Conservation (phyloP, 306 rosid species). For the Ormosia emarginata region DNA sequence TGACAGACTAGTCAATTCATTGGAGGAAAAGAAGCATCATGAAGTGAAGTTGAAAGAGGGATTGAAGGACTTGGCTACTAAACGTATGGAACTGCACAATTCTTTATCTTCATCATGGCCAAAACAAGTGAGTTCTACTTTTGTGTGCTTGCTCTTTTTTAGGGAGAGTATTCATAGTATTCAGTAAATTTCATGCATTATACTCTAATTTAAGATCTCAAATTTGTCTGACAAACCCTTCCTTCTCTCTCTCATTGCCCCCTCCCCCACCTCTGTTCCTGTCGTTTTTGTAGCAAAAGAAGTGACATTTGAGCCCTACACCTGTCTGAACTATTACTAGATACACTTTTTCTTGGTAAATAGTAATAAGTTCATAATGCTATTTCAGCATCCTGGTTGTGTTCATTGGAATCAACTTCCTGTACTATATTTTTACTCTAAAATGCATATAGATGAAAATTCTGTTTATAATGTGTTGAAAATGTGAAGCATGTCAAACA, state of each 20-base stretch:
- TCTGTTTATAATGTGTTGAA: neutral
- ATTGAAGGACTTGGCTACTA: constrained; percentile 71
- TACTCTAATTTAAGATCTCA: neutral
- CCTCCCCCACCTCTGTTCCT: neutral
- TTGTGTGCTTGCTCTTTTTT: neutral
- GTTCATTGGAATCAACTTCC: neutral
- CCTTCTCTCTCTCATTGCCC: neutral
- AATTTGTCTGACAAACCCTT: neutral
- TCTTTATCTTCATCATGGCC: constrained; percentile 88
- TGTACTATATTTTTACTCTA: neutral
- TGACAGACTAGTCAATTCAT: constrained; percentile 71
- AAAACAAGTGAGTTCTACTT: constrained; percentile 64
- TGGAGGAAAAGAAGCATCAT: constrained; percentile 90
- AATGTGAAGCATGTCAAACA: neutral
- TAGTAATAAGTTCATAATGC: neutral
- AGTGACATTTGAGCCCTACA: neutral
- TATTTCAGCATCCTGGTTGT: neutral
- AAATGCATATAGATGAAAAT: neutral
- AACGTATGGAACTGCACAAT: constrained; percentile 88
- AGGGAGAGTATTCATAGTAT: neutral
- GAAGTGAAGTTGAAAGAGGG: constrained; percentile 87
- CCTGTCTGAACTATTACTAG: neutral
- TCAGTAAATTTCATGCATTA: neutral
- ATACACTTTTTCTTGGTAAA: neutral
- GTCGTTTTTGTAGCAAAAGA: neutral